phyloP scores from a whole-genome alignment of 2,329 filamentous ascomycete species.

The Coniochaeta ligniaria region DNA sequence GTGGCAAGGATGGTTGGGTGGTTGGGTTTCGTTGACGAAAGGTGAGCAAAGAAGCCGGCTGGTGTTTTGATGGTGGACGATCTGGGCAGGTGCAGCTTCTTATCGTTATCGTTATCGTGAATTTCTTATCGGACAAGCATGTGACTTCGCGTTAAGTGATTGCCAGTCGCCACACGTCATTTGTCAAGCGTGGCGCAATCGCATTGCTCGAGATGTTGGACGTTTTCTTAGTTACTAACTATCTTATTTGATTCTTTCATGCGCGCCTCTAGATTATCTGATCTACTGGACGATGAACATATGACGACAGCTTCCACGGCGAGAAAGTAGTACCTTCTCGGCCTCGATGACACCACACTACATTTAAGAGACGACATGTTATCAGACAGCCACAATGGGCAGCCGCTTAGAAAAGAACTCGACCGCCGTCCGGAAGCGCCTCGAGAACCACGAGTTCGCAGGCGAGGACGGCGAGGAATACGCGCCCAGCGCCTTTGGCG shows the following conservation, averaged over 20 bases:
- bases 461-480: constrained; percentile 90
- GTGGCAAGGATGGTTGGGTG: no score
- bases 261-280: no score
- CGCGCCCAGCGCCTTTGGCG: constrained; percentile 75
- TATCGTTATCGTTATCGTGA: background rate
- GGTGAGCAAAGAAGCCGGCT: no score
- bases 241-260: background rate
- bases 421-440: constrained; percentile 53
- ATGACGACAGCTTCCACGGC: background rate
- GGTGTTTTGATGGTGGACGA: no score
- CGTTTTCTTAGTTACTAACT: background rate
- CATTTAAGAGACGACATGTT: background rate
- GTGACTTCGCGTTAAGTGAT: background rate
- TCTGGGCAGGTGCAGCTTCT: background rate
- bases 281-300: background rate
- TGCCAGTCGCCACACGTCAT: background rate
- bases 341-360: background rate
- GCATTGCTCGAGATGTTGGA: background rate
- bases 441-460: constrained; percentile 63
- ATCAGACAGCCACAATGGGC: constrained; percentile 38
- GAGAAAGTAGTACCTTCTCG: no score
- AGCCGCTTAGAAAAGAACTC: constrained; percentile 57
- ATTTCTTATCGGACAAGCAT: background rate
- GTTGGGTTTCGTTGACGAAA: no score
- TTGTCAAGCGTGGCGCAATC: background rate